Conservation (phyloP, 2,329 filamentous ascomycete genomes). For the Sclerotinia spermophila region DNA sequence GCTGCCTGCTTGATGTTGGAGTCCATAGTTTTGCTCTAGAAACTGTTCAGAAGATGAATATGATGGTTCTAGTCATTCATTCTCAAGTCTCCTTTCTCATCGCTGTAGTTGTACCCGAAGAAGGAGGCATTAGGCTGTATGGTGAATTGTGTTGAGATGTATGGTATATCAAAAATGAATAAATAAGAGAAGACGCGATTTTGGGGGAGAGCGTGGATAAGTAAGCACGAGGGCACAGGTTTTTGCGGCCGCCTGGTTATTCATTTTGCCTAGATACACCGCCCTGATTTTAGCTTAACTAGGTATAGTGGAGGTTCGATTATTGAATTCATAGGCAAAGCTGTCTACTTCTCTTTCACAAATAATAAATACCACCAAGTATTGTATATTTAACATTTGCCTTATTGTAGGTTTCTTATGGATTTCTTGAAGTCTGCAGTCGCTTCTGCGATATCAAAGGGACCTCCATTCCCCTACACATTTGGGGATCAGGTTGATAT, state of each 20-base stretch:
- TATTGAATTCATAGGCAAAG: slow-evolving; percentile 8
- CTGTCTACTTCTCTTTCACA: slow-evolving; percentile 17
- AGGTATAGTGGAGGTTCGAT: slow-evolving; percentile 14
- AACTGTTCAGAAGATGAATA: not conserved
- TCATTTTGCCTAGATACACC: not conserved
- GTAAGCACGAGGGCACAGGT: not conserved
- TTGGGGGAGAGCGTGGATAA: not conserved
- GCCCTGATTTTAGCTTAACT: not conserved
- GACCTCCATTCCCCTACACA: slow-evolving; percentile 85
- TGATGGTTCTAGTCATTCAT: not conserved
- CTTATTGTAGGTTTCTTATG: slow-evolving; percentile 53
- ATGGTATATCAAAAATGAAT: not conserved
- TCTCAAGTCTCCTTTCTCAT: not conserved
- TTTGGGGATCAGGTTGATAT: slow-evolving; percentile 92
- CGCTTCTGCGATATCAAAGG: slow-evolving; percentile 92
- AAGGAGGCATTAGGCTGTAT: not conserved
- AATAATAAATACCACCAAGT: not conserved
- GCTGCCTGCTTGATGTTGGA: not conserved
- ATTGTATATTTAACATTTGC: slow-evolving; percentile 1
- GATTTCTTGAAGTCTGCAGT: slow-evolving; percentile 98
- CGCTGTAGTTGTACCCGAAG: not conserved
- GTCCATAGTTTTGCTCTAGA: slow-evolving; percentile 6
- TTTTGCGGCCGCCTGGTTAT: not conserved
- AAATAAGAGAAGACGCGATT: not conserved
- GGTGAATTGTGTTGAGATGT: not conserved